These are phyloP conservation scores for Jasminum sambac DNA, from an alignment of 257 asterid species.

Conservation along the genomic window DNA sequence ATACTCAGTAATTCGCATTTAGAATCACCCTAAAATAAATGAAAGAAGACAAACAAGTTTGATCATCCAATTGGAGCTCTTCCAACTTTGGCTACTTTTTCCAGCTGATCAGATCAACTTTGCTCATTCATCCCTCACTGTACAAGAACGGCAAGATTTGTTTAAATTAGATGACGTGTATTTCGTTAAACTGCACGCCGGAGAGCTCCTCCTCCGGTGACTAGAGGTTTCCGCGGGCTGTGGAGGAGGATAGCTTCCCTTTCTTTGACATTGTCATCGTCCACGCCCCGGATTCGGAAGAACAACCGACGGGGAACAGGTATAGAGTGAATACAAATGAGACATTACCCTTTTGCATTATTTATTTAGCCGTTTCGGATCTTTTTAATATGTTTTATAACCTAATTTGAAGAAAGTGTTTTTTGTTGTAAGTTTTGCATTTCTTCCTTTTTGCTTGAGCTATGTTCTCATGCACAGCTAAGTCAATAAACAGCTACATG, in stretches of 20 bases:
- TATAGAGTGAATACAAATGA: conserved; percentile 40
- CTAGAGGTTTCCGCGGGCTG: conserved; percentile 2
- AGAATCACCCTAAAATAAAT: too few relatives aligned
- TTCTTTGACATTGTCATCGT: conserved; percentile 19
- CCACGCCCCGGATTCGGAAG: conserved; percentile 38
- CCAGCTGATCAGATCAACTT: not conserved
- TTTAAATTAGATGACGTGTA: conserved; percentile 14
- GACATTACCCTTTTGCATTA: not conserved
- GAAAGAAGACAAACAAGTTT: too few relatives aligned
- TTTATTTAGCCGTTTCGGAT: not conserved
- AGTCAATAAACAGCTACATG: not conserved
- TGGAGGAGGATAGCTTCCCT: not conserved
- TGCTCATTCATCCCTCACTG: conserved; percentile 8
- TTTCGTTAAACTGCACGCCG: conserved; percentile 16
- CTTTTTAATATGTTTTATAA: not conserved
- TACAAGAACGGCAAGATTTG: conserved; percentile 31
- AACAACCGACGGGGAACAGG: conserved; percentile 43
- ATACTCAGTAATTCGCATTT: too few relatives aligned
- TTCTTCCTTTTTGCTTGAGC: not conserved
- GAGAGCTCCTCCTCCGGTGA: conserved; percentile 9
- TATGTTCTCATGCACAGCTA: not conserved
- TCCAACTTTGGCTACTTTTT: not conserved
- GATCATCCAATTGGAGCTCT: not conserved
- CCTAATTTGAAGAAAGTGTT: not conserved
- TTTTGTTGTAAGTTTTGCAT: not conserved